Evolutionary conservation across 257 asterid genomes (phyloP).

Genomic region (Jaltomata sinuosa): DNA sequence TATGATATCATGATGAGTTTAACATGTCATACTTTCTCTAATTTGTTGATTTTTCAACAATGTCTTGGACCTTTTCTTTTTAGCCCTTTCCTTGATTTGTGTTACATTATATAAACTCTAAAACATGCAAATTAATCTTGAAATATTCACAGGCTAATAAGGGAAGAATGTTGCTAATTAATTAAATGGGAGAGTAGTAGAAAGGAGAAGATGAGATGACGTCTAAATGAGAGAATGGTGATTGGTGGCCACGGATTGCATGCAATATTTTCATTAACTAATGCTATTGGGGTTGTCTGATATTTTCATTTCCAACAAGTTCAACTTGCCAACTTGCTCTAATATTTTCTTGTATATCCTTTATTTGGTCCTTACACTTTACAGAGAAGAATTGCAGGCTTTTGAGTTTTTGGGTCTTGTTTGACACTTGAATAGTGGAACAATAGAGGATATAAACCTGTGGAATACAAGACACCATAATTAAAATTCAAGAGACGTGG

Average conservation of each 20-base stretch:
- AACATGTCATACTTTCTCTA: too few relatives aligned
- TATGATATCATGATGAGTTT: too few relatives aligned
- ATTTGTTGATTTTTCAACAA: too few relatives aligned
- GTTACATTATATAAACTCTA: not conserved
- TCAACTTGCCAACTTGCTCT: not conserved
- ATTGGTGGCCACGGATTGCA: not conserved
- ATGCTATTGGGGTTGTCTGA: not conserved
- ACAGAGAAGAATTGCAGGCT: not conserved
- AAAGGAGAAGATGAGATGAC: too few relatives aligned
- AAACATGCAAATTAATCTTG: not conserved
- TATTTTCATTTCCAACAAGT: not conserved
- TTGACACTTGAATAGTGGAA: too few relatives aligned
- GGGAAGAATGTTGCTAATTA: too few relatives aligned
- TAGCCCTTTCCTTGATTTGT: not conserved
- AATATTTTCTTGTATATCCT: not conserved
- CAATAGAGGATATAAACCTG: not conserved
- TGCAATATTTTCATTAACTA: not conserved
- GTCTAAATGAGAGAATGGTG: not conserved
- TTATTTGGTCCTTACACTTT: not conserved
- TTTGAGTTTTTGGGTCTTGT: not conserved
- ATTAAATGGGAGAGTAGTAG: too few relatives aligned
- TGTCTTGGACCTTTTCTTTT: too few relatives aligned
- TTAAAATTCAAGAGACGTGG: not conserved
- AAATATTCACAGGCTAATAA: too few relatives aligned
- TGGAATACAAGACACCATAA: not conserved